These are phyloP conservation scores for Fusarium lyarnte DNA, from an alignment of 2,329 filamentous ascomycete genomes.

Conservation along the genomic window DNA sequence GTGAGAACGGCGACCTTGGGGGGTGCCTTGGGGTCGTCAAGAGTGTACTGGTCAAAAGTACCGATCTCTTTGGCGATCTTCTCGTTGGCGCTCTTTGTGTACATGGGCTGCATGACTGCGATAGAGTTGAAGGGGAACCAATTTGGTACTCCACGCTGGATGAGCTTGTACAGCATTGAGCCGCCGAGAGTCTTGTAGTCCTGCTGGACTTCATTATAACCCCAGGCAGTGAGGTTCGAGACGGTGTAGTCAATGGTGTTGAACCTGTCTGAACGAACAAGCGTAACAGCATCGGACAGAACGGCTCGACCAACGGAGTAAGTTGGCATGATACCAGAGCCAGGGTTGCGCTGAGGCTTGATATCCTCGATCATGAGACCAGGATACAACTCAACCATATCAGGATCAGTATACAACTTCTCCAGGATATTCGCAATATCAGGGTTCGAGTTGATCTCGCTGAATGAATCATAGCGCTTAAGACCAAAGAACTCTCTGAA, in stretches of 20 bases:
- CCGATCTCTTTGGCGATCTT: conserved; percentile 52
- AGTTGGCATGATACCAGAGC: conserved; percentile 50
- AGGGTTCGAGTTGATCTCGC: conserved; percentile 66
- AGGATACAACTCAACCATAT: conserved; percentile 75
- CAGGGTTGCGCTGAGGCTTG: conserved; percentile 61
- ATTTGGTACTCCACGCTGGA: conserved; percentile 56
- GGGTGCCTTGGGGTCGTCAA: conserved; percentile 50
- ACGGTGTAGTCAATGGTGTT: conserved; percentile 61
- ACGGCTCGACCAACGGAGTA: conserved; percentile 66
- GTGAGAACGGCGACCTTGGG: conserved; percentile 42
- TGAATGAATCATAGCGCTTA: conserved; percentile 64
- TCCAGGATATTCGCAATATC: conserved; percentile 66
- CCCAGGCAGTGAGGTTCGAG: conserved; percentile 55
- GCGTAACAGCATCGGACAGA: conserved; percentile 67
- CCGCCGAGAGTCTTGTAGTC: conserved; percentile 52
- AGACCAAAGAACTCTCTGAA: conserved; percentile 72
- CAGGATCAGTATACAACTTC: conserved; percentile 69
- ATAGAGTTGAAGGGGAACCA: conserved; percentile 57
- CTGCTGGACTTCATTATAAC: conserved; percentile 49
- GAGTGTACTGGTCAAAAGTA: conserved; percentile 46
- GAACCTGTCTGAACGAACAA: conserved; percentile 69
- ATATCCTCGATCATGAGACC: conserved; percentile 70
- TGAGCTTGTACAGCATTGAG: conserved; percentile 57
- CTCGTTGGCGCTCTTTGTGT: conserved; percentile 54
- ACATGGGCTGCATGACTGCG: conserved; percentile 57